A percentile compares a stretch with the other conserved stretches of the same genome.
These are phyloP conservation scores for Fraxinus pennsylvanica DNA, from an alignment of 257 asterid genomes.

Conservation along the genomic window DNA sequence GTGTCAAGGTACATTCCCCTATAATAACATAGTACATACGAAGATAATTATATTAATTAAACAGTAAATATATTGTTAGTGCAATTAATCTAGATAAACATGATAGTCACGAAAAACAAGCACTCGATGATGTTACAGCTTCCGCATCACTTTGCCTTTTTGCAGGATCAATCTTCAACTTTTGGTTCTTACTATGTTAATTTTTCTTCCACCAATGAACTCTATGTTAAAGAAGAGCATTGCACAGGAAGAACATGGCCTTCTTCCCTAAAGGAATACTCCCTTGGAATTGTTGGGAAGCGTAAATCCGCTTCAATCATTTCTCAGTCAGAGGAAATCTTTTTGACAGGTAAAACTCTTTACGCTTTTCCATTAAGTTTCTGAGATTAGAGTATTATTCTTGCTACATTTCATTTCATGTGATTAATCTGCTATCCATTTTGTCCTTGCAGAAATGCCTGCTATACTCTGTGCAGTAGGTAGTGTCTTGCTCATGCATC, in stretches of 20 bases:
- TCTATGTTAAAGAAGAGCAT: constrained; percentile 34
- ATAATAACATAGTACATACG: no score
- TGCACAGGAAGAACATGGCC: constrained; percentile 49
- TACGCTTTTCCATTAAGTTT: neutral
- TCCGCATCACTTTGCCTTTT: constrained; percentile 6
- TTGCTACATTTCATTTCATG: constrained; percentile 10
- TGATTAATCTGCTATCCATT: constrained; percentile 21
- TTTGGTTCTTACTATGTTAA: constrained; percentile 47
- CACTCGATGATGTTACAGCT: neutral
- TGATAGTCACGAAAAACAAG: no score
- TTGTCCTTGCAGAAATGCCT: constrained; percentile 67
- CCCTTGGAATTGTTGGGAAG: constrained; percentile 41
- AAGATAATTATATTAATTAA: no score
- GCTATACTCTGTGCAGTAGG: constrained; percentile 67
- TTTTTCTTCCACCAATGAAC: constrained; percentile 31
- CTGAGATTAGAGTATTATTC: constrained; percentile 3
- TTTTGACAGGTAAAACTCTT: constrained; percentile 47
- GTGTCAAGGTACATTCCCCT: no score
- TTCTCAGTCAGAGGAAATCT: constrained; percentile 47
- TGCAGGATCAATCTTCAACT: constrained; percentile 66
- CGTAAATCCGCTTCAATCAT: constrained; percentile 40
- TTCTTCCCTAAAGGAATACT: constrained; percentile 52
- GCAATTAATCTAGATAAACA: no score
- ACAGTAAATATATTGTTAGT: no score
- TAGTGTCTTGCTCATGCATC: constrained; percentile 71